Evolutionary conservation across 2,329 filamentous ascomycete genomes (phyloP).

Genomic region (Peltaster fructicola): DNA sequence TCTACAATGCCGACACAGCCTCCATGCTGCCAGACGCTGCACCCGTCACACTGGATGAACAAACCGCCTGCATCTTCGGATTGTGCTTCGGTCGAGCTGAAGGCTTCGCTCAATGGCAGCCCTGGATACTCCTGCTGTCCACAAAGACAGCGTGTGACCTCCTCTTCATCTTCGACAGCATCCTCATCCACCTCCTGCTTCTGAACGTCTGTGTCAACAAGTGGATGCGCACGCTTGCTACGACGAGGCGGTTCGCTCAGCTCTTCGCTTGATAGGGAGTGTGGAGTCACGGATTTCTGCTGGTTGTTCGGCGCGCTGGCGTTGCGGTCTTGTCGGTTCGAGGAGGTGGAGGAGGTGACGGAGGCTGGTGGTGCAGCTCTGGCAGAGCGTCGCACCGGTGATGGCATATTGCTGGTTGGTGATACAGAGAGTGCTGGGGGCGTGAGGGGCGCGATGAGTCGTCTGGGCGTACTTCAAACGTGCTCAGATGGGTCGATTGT

Average conservation of each 20-base stretch:
- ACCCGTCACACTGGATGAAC: slow-evolving; percentile 95
- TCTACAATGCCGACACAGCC: slow-evolving; percentile 95
- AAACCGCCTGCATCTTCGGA: slow-evolving; percentile 81
- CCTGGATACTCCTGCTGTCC: slow-evolving; percentile 90
- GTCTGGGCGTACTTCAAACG: too few relatives aligned
- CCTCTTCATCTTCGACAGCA: slow-evolving; percentile 53
- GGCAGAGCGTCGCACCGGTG: slow-evolving; percentile 56
- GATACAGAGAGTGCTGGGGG: too few relatives aligned
- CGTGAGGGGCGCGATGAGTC: too few relatives aligned
- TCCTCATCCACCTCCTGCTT: slow-evolving; percentile 30
- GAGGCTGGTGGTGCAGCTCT: slow-evolving; percentile 50
- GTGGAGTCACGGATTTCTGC: slow-evolving; percentile 57
- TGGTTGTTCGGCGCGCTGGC: slow-evolving; percentile 57
- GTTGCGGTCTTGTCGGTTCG: slow-evolving; percentile 55
- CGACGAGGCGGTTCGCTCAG: slow-evolving; percentile 54
- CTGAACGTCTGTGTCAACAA: slow-evolving; percentile 36
- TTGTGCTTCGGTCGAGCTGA: slow-evolving; percentile 31
- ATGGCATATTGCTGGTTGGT: too few relatives aligned
- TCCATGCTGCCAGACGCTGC: slow-evolving; percentile 97
- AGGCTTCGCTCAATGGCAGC: slow-evolving; percentile 40
- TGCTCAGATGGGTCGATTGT: too few relatives aligned
- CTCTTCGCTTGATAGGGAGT: slow-evolving; percentile 53
- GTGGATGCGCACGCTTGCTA: slow-evolving; percentile 59
- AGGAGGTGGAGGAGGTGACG: slow-evolving; percentile 59
- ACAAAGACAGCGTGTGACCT: slow-evolving; percentile 89